Evolutionary conservation across 2,329 filamentous ascomycete species (phyloP), one percentile per base, ranked within the genome.

Genomic region (Paecilomyces sp.): DNA sequence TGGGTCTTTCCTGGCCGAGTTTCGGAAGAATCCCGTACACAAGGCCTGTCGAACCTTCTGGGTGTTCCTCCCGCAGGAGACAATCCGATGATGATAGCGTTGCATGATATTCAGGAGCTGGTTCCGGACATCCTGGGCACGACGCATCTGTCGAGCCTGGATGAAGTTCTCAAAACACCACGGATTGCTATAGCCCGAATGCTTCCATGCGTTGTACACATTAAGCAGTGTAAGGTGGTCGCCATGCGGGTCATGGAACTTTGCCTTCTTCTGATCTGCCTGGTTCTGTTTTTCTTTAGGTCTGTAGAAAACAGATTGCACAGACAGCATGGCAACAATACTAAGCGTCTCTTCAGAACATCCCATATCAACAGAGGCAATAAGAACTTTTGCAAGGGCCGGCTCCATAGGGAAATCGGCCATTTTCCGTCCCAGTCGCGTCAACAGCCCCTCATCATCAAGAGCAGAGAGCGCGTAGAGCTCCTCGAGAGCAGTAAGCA

Each of bases 151-250:
- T 1, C 92, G 86, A 3, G 91, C 92, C 72, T 97, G 92, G 72
- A 99, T 94, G 73, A 96, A 99, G 75, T 99, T 97, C 71, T 99
- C 95, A 66, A 91, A 93, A 72, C 94, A 97, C 94, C 94, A 99
- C 0, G 92, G 87, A 60, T 87, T 90, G 56, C 87, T 89, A 76
- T 85, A 96, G 6, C 88, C 88, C 63, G 86, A 89, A 53, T 88
- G 83, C 74, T 96, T 96, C 94, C 94, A 99, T n/a, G 85, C 87
- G 70, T 97, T 96, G 79, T 96, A 99, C 0, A 99, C 92, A 67
- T 99, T 99, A 52, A 99, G 85, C 0, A 97, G 82, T 0, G 94
- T 99, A 12, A 99, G 81, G 70, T 99, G 94, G 71, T 99, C 94
- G 57, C 94, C 94, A 59, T 91, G 87, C 0, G 93, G 90, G 69